Percentiles rank a stretch among this genome's conserved stretches.
phyloP scores from a whole-genome alignment of 1,139 yeast species.

The Schwanniomyces etchellsii region DNA sequence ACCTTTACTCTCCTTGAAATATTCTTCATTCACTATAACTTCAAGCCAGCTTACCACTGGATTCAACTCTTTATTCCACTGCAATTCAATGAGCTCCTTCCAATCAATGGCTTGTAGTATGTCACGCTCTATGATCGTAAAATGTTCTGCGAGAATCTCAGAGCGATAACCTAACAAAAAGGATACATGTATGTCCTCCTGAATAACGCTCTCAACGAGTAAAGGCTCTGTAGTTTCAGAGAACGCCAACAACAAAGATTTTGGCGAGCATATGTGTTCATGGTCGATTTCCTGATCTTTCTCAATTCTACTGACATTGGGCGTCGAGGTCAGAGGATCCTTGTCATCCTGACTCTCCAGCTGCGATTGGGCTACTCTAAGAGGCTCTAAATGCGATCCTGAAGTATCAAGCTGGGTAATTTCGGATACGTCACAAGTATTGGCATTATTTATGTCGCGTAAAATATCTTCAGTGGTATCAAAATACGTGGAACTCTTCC shows the following conservation, averaged over 20 bases:
- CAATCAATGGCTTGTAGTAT: constrained; percentile 82
- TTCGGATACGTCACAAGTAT: constrained; percentile 16
- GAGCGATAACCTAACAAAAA: constrained; percentile 73
- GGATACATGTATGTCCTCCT: constrained; percentile 56
- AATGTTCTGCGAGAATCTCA: constrained; percentile 62
- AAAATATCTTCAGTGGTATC: constrained; percentile 33
- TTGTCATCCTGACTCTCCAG: background rate
- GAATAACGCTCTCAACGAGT: constrained; percentile 33
- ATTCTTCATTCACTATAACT: constrained; percentile 57
- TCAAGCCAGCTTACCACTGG: constrained; percentile 88
- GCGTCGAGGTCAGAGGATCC: constrained; percentile 11
- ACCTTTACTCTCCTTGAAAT: constrained; percentile 51
- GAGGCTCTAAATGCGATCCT: background rate
- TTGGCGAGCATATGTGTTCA: constrained; percentile 20
- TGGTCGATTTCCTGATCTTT: constrained; percentile 1
- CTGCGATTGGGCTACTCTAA: background rate
- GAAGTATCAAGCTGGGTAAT: background rate
- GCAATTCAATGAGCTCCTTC: constrained; percentile 78
- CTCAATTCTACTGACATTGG: background rate
- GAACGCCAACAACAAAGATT: constrained; percentile 32
- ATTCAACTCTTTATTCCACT: constrained; percentile 63
- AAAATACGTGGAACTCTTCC: background rate
- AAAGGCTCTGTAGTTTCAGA: constrained; percentile 22
- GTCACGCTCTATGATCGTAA: constrained; percentile 83
- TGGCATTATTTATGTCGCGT: constrained; percentile 37